phyloP scores from a whole-genome alignment of 257 asterid species.

The Solanum bulbocastanum region DNA sequence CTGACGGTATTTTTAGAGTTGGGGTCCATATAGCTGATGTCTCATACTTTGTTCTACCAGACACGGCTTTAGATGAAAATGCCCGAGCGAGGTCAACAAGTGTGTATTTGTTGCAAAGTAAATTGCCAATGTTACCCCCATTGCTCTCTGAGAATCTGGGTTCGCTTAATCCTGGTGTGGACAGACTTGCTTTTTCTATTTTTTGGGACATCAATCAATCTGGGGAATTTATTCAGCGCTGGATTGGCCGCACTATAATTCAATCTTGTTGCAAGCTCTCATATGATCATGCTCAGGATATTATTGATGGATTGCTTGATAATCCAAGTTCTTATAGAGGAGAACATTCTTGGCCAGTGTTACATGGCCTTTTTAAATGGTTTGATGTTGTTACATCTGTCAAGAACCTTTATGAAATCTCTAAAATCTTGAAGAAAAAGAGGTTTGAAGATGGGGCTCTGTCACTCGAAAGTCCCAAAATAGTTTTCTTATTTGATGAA shows the following conservation, averaged over 20 bases:
- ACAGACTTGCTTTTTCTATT: slow-evolving; percentile 75
- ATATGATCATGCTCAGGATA: slow-evolving; percentile 72
- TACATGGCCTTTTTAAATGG: neutral
- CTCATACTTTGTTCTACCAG: slow-evolving; percentile 74
- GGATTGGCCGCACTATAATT: slow-evolving; percentile 78
- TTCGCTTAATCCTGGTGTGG: slow-evolving; percentile 82
- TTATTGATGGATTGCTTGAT: slow-evolving; percentile 42
- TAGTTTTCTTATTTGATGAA: slow-evolving; percentile 57
- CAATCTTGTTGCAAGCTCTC: slow-evolving; percentile 83
- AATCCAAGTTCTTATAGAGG: slow-evolving; percentile 8
- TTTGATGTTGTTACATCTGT: slow-evolving; percentile 40
- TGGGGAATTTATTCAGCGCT: slow-evolving; percentile 65
- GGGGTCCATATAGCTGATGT: slow-evolving; percentile 92
- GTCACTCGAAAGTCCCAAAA: slow-evolving; percentile 69
- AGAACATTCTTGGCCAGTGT: neutral
- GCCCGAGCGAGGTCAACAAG: neutral
- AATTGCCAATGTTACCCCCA: slow-evolving; percentile 18
- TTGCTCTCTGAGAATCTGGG: slow-evolving; percentile 70
- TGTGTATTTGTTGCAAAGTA: neutral
- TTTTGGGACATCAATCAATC: slow-evolving; percentile 61
- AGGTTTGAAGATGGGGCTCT: slow-evolving; percentile 74
- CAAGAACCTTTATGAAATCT: slow-evolving; percentile 42
- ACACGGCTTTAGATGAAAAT: slow-evolving; percentile 59
- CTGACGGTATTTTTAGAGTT: slow-evolving; percentile 48
- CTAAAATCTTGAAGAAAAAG: slow-evolving; percentile 38